Evolutionary conservation across 768 basidiomycete genomes (phyloP).

Genomic region (Boletus rubescentipes): DNA sequence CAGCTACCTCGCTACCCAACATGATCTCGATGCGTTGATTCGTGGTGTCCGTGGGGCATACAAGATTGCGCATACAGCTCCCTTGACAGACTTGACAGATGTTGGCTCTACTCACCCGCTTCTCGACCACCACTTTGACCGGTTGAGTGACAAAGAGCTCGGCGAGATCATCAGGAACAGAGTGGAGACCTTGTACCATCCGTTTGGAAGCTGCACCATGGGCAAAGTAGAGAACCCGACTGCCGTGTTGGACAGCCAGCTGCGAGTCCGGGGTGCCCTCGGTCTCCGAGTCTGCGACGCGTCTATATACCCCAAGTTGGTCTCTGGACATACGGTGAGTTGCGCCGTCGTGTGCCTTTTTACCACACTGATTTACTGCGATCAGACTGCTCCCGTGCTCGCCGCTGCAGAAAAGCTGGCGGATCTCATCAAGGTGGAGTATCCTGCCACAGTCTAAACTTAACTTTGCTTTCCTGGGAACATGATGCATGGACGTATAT

Average conservation of each 20-base stretch:
- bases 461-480: neutral
- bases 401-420: constrained; percentile 38
- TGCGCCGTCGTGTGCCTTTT: neutral
- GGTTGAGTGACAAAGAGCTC: constrained; percentile 35
- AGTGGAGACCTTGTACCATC: constrained; percentile 45
- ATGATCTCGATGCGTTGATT: constrained; percentile 40
- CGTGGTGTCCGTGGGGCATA: constrained; percentile 41
- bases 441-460: neutral
- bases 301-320: constrained; percentile 42
- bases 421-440: constrained; percentile 32
- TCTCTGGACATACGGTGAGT: constrained; percentile 47
- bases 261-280: constrained; percentile 43
- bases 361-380: neutral
- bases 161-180: constrained; percentile 33
- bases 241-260: constrained; percentile 44
- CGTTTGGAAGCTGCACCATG: constrained; percentile 38
- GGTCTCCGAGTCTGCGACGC: constrained; percentile 49
- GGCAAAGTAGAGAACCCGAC: constrained; percentile 38
- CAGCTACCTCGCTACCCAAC: constrained; percentile 43
- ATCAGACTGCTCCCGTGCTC: constrained; percentile 29
- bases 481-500: neutral
- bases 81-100: constrained; percentile 39
- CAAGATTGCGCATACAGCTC: constrained; percentile 39
- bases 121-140: constrained; percentile 40
- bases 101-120: constrained; percentile 24